Base-by-base conservation (phyloP, 2,329 filamentous ascomycete species). In the Sarocladium oryzae region DNA sequence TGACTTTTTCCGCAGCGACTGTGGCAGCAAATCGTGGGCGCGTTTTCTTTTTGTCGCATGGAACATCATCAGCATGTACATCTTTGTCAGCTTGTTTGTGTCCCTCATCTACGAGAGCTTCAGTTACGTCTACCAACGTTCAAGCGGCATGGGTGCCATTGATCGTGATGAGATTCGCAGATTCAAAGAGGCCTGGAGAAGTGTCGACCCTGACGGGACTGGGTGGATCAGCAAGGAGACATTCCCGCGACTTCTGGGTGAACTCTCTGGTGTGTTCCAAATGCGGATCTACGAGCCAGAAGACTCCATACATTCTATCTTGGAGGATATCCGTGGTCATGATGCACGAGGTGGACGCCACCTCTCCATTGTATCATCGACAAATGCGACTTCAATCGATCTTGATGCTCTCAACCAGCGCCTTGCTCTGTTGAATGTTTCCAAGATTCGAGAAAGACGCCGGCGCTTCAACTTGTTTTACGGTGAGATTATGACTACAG, bases 31-130 rank as follows among this genome's bases (percentile, higher is more conserved):
- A 49, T 79, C 83, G 35, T 99, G 93, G 90, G 90, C 93, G 7
- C 79, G 90, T 49, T 82, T 84, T 30, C 75, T 99, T 9, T 99
- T 99, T 72, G 90, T 97, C 53, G 82, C 86, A 4, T 99, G 93
- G 93, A 99, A 99, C 73, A 92, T 99, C 61, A 79, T 99, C 69
- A 97, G 92, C 86, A 99, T 99, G 93, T 99, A 99, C 71, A 95
- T 99, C 62, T 99, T 99, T 63, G 92, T 97, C 63, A 96, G 92
- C 63, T 73, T 99, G 64, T 99, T 99, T 67, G 92, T 99, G 53
- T 99, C 93, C 46, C 83, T 99, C 66, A 99, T 99, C 59, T 99
- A 95, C 71, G 93, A 99, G 73, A 97, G 91, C 69, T 99, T 99
- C 77, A 96, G 90, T 66, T 99, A 99, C 63, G 93, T 99, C 56